Evolutionary conservation across 2,329 filamentous ascomycete species (phyloP), one percentile per base, ranked within the genome.

Genomic region (Hypoxylon sp.): DNA sequence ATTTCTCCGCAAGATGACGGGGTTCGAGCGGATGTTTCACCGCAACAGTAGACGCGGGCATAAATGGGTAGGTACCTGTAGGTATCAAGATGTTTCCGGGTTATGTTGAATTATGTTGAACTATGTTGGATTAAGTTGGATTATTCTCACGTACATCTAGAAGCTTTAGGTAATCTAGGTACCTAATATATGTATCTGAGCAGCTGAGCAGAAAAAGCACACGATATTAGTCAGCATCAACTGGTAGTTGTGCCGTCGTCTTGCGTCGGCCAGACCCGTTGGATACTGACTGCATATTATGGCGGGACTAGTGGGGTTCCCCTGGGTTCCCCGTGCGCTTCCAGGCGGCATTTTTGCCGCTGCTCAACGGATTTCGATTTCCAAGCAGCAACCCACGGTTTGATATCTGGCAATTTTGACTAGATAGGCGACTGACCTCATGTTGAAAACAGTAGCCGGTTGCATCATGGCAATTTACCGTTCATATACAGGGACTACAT

Each of bases 181-280:
- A 32, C 2, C 5, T 6, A 32, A 32, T 32, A 14, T 14, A 36
- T 13, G 34, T 36, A 36, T 13, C 34, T 38, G 13, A 38, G 34
- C 34, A 38, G 38, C 6, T 21, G 3, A 45, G 53, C 25, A 6
- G 25, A 28, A 7, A 7, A 30, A 30, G 14, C 17, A 57, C 2
- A 23, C 19, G 17, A 41, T 53, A 38, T 53, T 41, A 53, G 32
- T 53, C 32, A 41, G 32, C 50, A 21, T n/a, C 14, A 23, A 28
- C 21, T 23, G 17, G 32, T n/a, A 21, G 10, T 23, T 3, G 25
- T 48, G 17, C 17, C 34, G 25, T 38, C 34, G 30, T n/a, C 34
- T 55, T 45, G 21, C 51, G 11, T 23, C 23, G 23, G 21, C 23
- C 21, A 45, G 34, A 5, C 11, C 23, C 21, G 21, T n/a, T 10